Evolutionary conservation across 1,139 yeast genomes (phyloP), one percentile per base, ranked within the genome.

Genomic region (Yamadazyma jaroonii): DNA sequence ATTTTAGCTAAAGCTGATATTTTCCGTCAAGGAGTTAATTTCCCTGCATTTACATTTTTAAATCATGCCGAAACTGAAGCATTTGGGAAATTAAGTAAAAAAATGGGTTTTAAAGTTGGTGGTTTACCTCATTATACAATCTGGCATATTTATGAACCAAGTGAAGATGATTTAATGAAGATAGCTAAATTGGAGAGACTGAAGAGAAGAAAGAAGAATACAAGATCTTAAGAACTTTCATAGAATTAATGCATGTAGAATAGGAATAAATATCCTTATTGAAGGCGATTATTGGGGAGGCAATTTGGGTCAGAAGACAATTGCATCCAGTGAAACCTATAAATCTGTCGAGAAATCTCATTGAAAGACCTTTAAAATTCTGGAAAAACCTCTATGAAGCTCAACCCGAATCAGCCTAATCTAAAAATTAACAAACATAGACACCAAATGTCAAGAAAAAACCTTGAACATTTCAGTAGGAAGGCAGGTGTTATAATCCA

Each of bases 11-110:
- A 80, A 54, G 95, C 95, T 1, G 77, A 76, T 46, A 79, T 84
- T n/a, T 87, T 87, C 57, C 72, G 94, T 48, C 77, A 77, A 42
- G 96, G 96, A 31, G 84, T 83, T 21, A 85, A 84, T 56, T 87
- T 87, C 69, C 95, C 96, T 8, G 95, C 95, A 3, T 87, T 85
- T 54, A 82, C 96, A 2, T 87, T 86, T 57, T 77, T 81, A 57
- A 87, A 86, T 54, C 96, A 88, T 57, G 96, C 95, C 0, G 96
- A 87, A 57, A 88, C 96, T 2, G 94, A 88, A 58, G 96, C 94
- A 0, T 87, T 87, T 62, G 96, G 95, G 35, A 87, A 86, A 54
- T 75, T 88, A 88, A 83, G 90, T 27, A 84, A 75, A 50, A 68
- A 72, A 39, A 84, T 87, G 84, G 94, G 94, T 3, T 84, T 77